Percentiles rank a stretch among this genome's conserved stretches.
These are phyloP conservation scores for Abelmoschus esculentus DNA, from an alignment of 345 rosid species.

Conservation along the genomic window DNA sequence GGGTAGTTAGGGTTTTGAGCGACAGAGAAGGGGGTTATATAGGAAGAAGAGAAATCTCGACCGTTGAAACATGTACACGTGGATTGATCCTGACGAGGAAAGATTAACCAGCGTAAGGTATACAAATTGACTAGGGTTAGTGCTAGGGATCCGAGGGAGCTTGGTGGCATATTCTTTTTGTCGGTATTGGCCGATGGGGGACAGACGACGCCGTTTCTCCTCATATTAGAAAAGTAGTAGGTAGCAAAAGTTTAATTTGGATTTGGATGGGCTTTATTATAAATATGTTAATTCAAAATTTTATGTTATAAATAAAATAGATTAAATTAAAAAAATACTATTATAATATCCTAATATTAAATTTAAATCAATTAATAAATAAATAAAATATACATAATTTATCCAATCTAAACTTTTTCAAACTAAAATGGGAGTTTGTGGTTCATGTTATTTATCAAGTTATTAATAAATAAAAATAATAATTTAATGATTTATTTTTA, in stretches of 20 bases:
- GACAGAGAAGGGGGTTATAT: slow-evolving; percentile 18
- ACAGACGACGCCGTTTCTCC: slow-evolving; percentile 18
- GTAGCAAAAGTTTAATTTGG: background rate
- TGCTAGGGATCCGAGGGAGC: slow-evolving; percentile 16
- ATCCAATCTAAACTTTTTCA: too few species aligned
- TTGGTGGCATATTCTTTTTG: slow-evolving; percentile 21
- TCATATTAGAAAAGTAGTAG: background rate
- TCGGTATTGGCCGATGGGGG: background rate
- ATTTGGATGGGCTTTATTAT: background rate
- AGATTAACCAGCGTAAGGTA: slow-evolving; percentile 22
- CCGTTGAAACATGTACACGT: slow-evolving; percentile 30
- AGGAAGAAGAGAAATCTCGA: slow-evolving; percentile 9
- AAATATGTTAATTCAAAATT: too few species aligned
- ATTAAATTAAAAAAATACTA: too few species aligned
- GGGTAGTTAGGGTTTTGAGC: slow-evolving; percentile 19
- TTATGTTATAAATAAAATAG: too few species aligned
- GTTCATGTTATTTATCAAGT: too few species aligned
- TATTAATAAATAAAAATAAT: too few species aligned
- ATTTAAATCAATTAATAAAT: too few species aligned
- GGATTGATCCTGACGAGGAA: slow-evolving; percentile 20
- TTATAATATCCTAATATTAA: too few species aligned
- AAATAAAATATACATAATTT: too few species aligned
- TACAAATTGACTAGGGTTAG: slow-evolving; percentile 28
- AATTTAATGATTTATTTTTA: too few species aligned
- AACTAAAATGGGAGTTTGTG: too few species aligned